Evolutionary conservation across 768 basidiomycete species (phyloP).

Genomic region (Serendipita vermifera): DNA sequence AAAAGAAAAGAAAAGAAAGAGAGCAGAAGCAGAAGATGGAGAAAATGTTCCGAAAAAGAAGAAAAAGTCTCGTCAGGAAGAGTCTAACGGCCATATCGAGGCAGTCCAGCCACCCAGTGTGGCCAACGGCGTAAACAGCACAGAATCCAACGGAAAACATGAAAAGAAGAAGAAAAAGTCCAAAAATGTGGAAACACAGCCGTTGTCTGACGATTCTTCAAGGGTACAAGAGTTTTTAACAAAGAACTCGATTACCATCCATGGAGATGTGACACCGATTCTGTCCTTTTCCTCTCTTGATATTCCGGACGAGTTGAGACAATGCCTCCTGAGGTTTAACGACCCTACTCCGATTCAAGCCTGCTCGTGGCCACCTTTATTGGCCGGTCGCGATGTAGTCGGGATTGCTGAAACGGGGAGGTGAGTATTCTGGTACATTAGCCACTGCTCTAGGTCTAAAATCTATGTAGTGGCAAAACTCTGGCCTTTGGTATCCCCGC

Average conservation of each 20-base stretch:
- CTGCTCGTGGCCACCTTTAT: slow-evolving; percentile 83
- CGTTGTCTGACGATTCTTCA: not conserved
- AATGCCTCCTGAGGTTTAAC: slow-evolving; percentile 57
- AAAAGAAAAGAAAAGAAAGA: slow-evolving; percentile 15
- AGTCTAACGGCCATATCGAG: slow-evolving; percentile 9
- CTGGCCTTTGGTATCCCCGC: slow-evolving; percentile 92
- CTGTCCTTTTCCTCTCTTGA: slow-evolving; percentile 61
- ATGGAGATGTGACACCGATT: slow-evolving; percentile 46
- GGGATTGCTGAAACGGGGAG: slow-evolving; percentile 96
- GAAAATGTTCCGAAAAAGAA: not conserved
- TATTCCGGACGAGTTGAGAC: slow-evolving; percentile 47
- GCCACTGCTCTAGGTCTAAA: no score
- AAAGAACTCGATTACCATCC: slow-evolving; percentile 63
- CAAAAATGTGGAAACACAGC: not conserved
- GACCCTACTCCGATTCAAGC: slow-evolving; percentile 93
- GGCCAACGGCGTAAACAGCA: slow-evolving; percentile 16
- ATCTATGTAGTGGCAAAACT: slow-evolving; percentile 68
- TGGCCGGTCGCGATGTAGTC: slow-evolving; percentile 74
- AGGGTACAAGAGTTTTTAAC: slow-evolving; percentile 46
- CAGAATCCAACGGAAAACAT: not conserved
- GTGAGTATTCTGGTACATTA: slow-evolving; percentile 25
- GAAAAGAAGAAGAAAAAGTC: slow-evolving; percentile 20
- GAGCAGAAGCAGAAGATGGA: slow-evolving; percentile 14
- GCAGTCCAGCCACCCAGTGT: not conserved
- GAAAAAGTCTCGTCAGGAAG: slow-evolving; percentile 1